These are phyloP conservation scores for Gracilaria vermiculophylla DNA, from an alignment of 23 red algal genomes.

Conservation along the genomic window DNA sequence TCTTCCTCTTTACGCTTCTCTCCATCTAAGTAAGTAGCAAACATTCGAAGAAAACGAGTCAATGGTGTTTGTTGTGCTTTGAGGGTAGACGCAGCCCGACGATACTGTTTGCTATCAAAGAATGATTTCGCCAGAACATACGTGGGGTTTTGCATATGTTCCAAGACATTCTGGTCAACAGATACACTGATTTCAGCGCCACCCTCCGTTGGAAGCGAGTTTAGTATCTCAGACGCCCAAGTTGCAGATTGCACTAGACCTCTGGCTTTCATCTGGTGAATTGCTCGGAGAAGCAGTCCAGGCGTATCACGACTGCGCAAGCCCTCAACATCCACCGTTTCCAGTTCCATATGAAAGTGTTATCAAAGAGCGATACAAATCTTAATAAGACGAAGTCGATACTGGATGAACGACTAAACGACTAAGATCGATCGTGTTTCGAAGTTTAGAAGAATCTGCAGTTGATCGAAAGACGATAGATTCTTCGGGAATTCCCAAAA, in stretches of 20 bases:
- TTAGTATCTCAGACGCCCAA: conserved; percentile 66
- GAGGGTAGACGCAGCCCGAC: conserved; percentile 60
- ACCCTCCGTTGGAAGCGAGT: conserved; percentile 8
- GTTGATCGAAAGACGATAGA: too few relatives aligned
- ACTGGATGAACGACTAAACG: neutral
- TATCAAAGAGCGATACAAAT: too few relatives aligned
- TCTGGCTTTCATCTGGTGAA: conserved; percentile 39
- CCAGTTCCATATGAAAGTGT: neutral
- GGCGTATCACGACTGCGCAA: neutral
- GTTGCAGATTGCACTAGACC: conserved; percentile 71
- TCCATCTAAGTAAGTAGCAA: conserved; percentile 76
- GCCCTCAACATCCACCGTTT: neutral
- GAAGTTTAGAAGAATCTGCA: too few relatives aligned
- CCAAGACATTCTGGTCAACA: neutral
- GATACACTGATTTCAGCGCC: neutral
- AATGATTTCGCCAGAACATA: conserved; percentile 60
- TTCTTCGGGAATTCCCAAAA: too few relatives aligned
- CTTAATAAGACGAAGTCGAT: too few relatives aligned
- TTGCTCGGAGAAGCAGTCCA: conserved; percentile 26
- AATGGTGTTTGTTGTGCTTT: conserved; percentile 4
- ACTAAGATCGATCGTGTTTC: too few relatives aligned
- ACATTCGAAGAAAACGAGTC: conserved; percentile 77
- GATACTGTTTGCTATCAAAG: conserved; percentile 88
- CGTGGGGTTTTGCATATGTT: conserved; percentile 15
- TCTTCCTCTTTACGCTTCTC: conserved; percentile 88